Base-by-base conservation (phyloP, 805 yeast genomes). In the Kregervanrija delftensis region DNA sequence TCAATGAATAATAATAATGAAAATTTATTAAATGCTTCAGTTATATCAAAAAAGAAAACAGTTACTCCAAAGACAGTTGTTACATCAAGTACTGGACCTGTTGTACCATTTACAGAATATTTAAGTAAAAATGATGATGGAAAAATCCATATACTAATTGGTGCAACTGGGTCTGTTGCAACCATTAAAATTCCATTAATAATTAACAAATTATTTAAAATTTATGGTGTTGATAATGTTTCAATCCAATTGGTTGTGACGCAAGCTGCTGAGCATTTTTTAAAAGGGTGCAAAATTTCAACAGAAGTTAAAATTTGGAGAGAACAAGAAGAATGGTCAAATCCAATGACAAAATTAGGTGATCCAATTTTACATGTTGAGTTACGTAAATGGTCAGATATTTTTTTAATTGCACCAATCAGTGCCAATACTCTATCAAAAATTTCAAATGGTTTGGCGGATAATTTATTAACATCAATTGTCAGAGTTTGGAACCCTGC, bases 361-460 rank as follows among this genome's bases (percentile, higher is more conserved):
- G 98, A 93, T 63, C 97, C 98, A 1, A 96, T 93, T 33, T 71
- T 93, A 51, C 98, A 91, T 66, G 89, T 91, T 53, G 98, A 93
- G 66, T 71, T 91, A 48, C 80, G 98, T 48, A 79, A 96, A 51
- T 91, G 98, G 98, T 98, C 98, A 1, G 97, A 91, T 65, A 80
- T 93, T 37, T 71, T 93, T 40, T 75, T 93, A 16, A 84, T 91
- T 37, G 96, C 96, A n/a, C 99, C 99, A 11, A 69, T 91, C 53
- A 83, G 95, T 12, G 97, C 98, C 5, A 93, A 93, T 63, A 84
- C 98, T 0, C 68, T 91, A 41, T 82, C 96, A 11, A 93, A 93
- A 58, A 82, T 93, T 42, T 81, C 96, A 0, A 69, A 87, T 47
- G 99, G 99, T 0, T 71, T 91, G 37, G 91, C 97, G 59, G 98